Base-by-base conservation (phyloP, 768 basidiomycete species). In the Phylloporus sp. region DNA sequence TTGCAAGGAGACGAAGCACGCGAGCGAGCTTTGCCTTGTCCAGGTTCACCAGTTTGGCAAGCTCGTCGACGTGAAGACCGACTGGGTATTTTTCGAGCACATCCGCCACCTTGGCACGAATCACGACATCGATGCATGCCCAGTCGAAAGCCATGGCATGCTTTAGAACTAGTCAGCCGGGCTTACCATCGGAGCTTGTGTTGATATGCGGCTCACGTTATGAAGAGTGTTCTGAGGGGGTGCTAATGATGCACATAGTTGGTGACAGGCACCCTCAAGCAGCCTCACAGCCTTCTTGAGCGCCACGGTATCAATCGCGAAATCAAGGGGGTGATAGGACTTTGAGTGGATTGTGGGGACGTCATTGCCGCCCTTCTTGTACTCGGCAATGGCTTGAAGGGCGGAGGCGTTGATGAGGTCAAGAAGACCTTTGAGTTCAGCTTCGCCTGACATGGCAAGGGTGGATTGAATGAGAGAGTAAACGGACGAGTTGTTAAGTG, bases 21-120 rank as follows among this genome's bases (percentile, higher is more conserved):
- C 66, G 67, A 41, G 54, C 39, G 16, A 70, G 65, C 35, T 72
- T 70, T 2, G 54, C 58, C 42, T 54, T 56, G 35, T 68, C 63
- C 28, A 71, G 32, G 16, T 44, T 53, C 26, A 67, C 61, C 36
- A 58, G 32, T 16, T 34, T 34, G 11, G 32, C 32, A 34, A 34
- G 32, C 13, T 34, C 32, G 7, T 16, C 32, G 8, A 67, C 54
- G 31, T 59, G 62, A 20, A 70, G 51, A 32, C 70, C 70, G 7
- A 64, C 31, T 2, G 70, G 70, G 23, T 59, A 42, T 6, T 39
- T 50, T 29, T 49, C 55, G 3, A 70, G 47, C 1, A 44, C 53
- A 48, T 70, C 70, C n/a, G 66, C 61, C 18, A 71, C 50, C n/a
- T 56, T 52, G 2, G 67, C 50, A 13, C 60, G 60, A 15, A 60